These are phyloP conservation scores for Talaromyces wortmannii DNA, from an alignment of 495 filamentous ascomycete genomes.

Conservation along the genomic window DNA sequence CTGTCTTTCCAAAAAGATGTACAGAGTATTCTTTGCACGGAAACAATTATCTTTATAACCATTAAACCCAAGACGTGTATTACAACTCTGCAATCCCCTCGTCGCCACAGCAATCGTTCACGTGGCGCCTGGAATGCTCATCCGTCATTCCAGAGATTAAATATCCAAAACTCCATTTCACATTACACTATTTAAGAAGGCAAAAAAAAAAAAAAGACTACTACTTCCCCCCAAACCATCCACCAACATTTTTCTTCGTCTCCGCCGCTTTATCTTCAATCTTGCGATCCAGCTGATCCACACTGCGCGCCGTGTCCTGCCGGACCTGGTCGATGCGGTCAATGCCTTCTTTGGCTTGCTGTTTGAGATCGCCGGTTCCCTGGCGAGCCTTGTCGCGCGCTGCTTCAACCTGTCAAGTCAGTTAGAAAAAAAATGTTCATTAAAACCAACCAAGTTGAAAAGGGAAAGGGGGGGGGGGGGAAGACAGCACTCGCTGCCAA, in stretches of 20 bases:
- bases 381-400: constrained; percentile 52
- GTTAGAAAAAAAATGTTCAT: background rate
- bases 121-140: background rate
- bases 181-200: too few relatives aligned
- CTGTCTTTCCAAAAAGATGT: too few relatives aligned
- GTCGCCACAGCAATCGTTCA: background rate
- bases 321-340: constrained; percentile 63
- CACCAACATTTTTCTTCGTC: constrained; percentile 68
- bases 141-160: too few relatives aligned
- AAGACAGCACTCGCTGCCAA: background rate
- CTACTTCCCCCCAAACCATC: constrained; percentile 73
- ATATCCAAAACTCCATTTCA: background rate
- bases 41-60: background rate
- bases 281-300: constrained; percentile 57
- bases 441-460: constrained; percentile 2
- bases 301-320: constrained; percentile 27
- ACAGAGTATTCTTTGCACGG: background rate
- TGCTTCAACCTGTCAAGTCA: constrained; percentile 46
- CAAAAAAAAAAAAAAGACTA: background rate
- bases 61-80: too few relatives aligned
- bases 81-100: background rate
- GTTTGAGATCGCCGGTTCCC: constrained; percentile 48
- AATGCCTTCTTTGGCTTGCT: constrained; percentile 50
- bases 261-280: constrained; percentile 70
- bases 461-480: too few relatives aligned